Base-by-base conservation (phyloP, 2,329 filamentous ascomycete species). In the Colletotrichum trifolii region DNA sequence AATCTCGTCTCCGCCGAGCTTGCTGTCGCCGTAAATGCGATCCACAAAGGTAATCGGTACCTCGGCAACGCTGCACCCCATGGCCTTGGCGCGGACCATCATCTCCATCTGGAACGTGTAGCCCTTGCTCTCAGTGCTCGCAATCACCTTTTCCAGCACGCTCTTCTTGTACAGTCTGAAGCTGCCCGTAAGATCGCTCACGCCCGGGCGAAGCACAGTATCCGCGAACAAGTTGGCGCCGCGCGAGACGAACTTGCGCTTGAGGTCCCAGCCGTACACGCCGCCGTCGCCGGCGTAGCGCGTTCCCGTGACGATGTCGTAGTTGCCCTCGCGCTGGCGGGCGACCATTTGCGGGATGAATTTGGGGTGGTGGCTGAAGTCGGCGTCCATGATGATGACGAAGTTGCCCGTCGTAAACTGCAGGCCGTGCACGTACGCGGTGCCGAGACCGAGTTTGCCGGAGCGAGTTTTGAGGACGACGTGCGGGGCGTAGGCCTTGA, bases 101-200 rank as follows among this genome's bases (percentile, higher is more conserved):
- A 99, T 91, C 85, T 97, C 95, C 96, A 99, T 99, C 88, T 99
- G 96, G 85, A 99, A 99, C 45, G 92, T 95, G 78, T 98, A 99
- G 3, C 96, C 96, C 82, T 98, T 97, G 77, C 93, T 96, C 85
- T 97, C 91, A 8, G 94, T 97, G 79, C 87, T 93, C 74, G 86
- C 83, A 73, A 99, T 97, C 64, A 97, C 93, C 84, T 93, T 94
- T 78, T 97, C 88, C 74, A 99, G 80, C 67, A 97, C 93, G 66
- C 84, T 82, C 82, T 91, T 94, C 89, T 97, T 98, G 80, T 99
- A 99, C 77, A 99, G 79, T 68, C 96, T 84, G 82, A 98, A 99
- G 77, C 91, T 95, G 53, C 96, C 96, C 39, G 96, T 99, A 76
- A 99, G 81, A 79, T 99, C 96, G 76, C 93, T 97, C 54, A 99